A percentile compares a stretch with the other conserved stretches of the same genome.
phyloP scores from a whole-genome alignment of 2,329 filamentous ascomycete genomes.

The Aspergillus glaucus region DNA sequence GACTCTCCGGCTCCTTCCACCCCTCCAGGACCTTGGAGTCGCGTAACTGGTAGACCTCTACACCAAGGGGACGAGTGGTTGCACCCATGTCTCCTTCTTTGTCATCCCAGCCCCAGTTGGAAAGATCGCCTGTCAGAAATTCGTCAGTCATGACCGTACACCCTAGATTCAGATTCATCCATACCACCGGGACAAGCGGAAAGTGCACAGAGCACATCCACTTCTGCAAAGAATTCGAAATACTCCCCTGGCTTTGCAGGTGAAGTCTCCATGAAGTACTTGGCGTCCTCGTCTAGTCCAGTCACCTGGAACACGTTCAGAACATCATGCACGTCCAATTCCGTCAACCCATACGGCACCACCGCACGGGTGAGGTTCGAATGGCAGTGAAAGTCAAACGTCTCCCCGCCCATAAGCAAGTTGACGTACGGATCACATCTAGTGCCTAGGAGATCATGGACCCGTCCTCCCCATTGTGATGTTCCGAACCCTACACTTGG shows the following conservation, averaged over 20 bases:
- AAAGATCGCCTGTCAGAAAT: conserved; percentile 56
- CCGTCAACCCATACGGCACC: conserved; percentile 59
- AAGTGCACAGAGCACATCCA: conserved; percentile 62
- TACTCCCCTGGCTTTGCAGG: conserved; percentile 45
- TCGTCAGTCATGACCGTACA: conserved; percentile 8
- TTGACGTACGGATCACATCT: conserved; percentile 82
- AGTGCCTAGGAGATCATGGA: conserved; percentile 76
- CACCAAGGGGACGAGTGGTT: conserved; percentile 67
- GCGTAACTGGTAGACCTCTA: conserved; percentile 63
- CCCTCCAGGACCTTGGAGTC: conserved; percentile 50
- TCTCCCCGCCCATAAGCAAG: conserved; percentile 60
- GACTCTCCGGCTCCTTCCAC: conserved; percentile 57
- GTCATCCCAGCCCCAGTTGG: conserved; percentile 71
- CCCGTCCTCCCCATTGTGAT: conserved; percentile 53
- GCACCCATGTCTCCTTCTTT: conserved; percentile 53
- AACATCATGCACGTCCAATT: conserved; percentile 76
- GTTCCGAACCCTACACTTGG: conserved; percentile 36
- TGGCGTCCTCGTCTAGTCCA: conserved; percentile 62
- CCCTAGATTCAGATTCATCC: conserved; percentile 2
- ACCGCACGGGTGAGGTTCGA: conserved; percentile 73
- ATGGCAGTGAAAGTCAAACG: conserved; percentile 78
- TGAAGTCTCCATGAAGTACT: conserved; percentile 64
- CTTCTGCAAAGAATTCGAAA: conserved; percentile 75
- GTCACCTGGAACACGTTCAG: conserved; percentile 84
- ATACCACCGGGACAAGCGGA: conserved; percentile 66